Percentiles rank a stretch among this genome's conserved stretches.
These are phyloP conservation scores for Dactylellina cionopaga DNA, from an alignment of 2,329 filamentous ascomycete genomes.

Conservation along the genomic window DNA sequence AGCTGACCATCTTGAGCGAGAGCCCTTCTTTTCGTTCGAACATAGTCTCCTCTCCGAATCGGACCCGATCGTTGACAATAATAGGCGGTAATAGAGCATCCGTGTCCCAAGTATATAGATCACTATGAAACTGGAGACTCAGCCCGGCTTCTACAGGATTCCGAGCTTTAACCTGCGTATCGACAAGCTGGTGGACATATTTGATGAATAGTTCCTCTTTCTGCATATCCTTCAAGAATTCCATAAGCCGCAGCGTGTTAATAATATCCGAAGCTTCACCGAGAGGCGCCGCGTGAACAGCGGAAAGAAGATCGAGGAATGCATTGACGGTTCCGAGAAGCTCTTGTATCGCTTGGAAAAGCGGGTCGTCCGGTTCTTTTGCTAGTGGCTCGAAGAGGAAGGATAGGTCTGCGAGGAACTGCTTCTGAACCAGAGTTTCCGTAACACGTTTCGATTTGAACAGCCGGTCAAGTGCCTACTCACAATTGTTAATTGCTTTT, in stretches of 20 bases:
- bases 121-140: conserved; percentile 87
- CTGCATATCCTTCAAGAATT: conserved; percentile 94
- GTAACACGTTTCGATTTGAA: conserved; percentile 90
- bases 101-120: conserved; percentile 87
- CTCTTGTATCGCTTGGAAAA: conserved; percentile 79
- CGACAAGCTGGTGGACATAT: conserved; percentile 90
- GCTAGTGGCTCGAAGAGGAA: conserved; percentile 79
- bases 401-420: conserved; percentile 87
- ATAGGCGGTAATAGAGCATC: conserved; percentile 34
- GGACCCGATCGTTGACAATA: conserved; percentile 69
- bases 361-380: conserved; percentile 73
- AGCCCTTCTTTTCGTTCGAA: conserved; percentile 93
- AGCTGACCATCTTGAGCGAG: conserved; percentile 93
- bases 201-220: conserved; percentile 96
- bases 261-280: conserved; percentile 84
- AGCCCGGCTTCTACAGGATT: conserved; percentile 90
- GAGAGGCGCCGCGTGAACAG: conserved; percentile 78
- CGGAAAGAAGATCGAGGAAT: conserved; percentile 87
- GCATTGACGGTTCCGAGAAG: conserved; percentile 88
- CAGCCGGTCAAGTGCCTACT: conserved; percentile 77
- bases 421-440: conserved; percentile 88
- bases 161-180: conserved; percentile 76
- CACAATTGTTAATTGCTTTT: conserved; percentile 32
- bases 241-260: conserved; percentile 89
- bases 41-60: conserved; percentile 81